These are phyloP conservation scores for Mediolabrus comicus DNA, from an alignment of 108 stramenopile genomes.

Conservation along the genomic window DNA sequence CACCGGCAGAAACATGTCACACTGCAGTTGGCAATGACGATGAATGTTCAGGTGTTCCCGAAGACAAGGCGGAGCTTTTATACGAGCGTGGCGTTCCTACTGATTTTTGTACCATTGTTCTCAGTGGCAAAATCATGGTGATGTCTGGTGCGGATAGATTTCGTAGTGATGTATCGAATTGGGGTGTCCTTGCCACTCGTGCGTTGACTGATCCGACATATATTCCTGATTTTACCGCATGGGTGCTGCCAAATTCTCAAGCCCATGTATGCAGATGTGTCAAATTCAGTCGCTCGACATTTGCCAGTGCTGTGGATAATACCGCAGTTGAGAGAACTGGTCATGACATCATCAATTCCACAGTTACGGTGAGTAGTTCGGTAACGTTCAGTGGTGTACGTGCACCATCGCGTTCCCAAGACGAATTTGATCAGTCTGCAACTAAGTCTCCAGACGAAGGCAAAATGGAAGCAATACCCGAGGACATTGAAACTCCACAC, in stretches of 20 bases:
- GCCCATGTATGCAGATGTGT: slow-evolving; percentile 74
- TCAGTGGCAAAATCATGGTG: slow-evolving; percentile 83
- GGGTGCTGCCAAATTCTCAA: slow-evolving; percentile 51
- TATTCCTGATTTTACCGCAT: slow-evolving; percentile 83
- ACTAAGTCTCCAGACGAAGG: background rate
- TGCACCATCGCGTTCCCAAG: background rate
- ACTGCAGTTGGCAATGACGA: slow-evolving; percentile 17
- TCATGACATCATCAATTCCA: slow-evolving; percentile 2
- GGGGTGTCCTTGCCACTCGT: slow-evolving; percentile 79
- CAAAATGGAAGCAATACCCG: background rate
- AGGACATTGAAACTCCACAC: background rate
- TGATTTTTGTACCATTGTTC: slow-evolving; percentile 75
- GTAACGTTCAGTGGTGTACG: background rate
- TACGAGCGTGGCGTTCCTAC: slow-evolving; percentile 68
- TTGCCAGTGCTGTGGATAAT: slow-evolving; percentile 71
- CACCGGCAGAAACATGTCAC: slow-evolving; percentile 35
- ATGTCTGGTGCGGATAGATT: slow-evolving; percentile 87
- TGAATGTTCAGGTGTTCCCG: slow-evolving; percentile 28
- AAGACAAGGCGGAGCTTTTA: slow-evolving; percentile 58
- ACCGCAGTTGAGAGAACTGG: slow-evolving; percentile 62
- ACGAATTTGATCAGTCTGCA: background rate
- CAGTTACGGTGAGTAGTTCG: background rate
- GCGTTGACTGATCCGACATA: slow-evolving; percentile 64
- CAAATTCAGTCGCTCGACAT: slow-evolving; percentile 51
- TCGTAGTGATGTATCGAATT: slow-evolving; percentile 79